Percentiles rank a stretch among this genome's conserved stretches.
Conservation (phyloP, 345 rosid species). For the Melaleuca alternifolia region DNA sequence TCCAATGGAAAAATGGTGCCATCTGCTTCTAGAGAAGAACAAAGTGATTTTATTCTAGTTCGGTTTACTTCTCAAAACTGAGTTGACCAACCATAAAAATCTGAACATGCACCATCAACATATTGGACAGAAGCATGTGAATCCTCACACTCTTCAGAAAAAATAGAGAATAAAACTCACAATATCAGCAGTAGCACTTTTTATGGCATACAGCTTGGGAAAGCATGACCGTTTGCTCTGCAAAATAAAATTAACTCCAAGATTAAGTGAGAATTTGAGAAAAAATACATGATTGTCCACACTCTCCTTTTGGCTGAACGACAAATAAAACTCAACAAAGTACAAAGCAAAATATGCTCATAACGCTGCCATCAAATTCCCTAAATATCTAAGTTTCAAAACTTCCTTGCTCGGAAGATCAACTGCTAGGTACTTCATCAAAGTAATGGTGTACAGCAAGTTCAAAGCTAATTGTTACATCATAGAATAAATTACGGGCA, state of each 20-base stretch:
- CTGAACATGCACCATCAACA: neutral
- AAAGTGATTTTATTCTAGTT: neutral
- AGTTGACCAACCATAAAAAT: neutral
- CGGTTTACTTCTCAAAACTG: neutral
- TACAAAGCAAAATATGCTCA: neutral
- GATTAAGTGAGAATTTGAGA: neutral
- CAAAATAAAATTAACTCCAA: constrained; percentile 4
- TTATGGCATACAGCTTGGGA: constrained; percentile 83
- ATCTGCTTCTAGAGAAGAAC: neutral
- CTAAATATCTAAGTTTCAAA: neutral
- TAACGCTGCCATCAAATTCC: neutral
- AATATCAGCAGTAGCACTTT: constrained; percentile 81
- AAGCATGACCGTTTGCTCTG: constrained; percentile 80
- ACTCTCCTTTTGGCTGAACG: neutral
- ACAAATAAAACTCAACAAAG: neutral
- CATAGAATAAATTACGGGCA: neutral
- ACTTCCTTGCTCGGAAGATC: neutral
- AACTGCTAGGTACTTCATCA: neutral
- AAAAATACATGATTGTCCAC: neutral
- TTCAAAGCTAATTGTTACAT: neutral
- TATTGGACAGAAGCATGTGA: neutral
- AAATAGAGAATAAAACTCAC: constrained; percentile 34
- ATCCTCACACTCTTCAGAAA: neutral
- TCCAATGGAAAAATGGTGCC: neutral
- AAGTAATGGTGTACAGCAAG: neutral